A percentile compares a stretch with the other conserved stretches of the same genome.
Conservation (phyloP, 2,329 filamentous ascomycete species). For the Colletotrichum cuscutae region DNA sequence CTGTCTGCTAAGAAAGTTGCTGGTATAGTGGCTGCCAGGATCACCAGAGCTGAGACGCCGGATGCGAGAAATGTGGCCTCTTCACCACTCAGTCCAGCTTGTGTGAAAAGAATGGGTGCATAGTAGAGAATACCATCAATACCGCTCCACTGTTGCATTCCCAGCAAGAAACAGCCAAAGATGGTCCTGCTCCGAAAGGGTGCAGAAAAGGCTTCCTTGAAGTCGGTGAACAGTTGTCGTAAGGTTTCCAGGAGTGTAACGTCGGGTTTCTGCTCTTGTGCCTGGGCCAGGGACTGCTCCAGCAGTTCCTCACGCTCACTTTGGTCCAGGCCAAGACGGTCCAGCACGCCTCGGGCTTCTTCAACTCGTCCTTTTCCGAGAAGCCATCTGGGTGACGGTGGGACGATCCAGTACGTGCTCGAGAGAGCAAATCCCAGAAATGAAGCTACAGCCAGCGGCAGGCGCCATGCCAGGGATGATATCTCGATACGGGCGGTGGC, state of each 20-base stretch:
- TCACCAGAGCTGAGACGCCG: conserved; percentile 66
- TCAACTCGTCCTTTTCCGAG: conserved; percentile 52
- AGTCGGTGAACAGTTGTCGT: conserved; percentile 43
- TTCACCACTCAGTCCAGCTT: conserved; percentile 65
- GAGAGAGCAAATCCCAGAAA: conserved; percentile 46
- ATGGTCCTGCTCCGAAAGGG: conserved; percentile 56
- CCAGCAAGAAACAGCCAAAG: conserved; percentile 67
- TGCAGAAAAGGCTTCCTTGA: conserved; percentile 36
- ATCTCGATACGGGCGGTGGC: conserved; percentile 56
- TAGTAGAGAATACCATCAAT: conserved; percentile 73
- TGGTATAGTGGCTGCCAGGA: conserved; percentile 64
- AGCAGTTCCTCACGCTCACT: conserved; percentile 53
- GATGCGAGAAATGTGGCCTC: conserved; percentile 67
- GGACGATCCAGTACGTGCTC: conserved; percentile 46
- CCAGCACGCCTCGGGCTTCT: conserved; percentile 53
- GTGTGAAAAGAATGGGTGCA: conserved; percentile 67
- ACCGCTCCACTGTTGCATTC: conserved; percentile 67
- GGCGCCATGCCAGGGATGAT: conserved; percentile 64
- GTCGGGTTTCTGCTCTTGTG: conserved; percentile 42
- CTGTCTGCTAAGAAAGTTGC: conserved; percentile 64
- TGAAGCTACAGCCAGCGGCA: conserved; percentile 58
- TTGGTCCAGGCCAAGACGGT: conserved; percentile 55
- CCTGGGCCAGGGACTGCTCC: conserved; percentile 18
- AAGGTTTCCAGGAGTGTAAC: conserved; percentile 41
- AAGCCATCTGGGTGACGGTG: conserved; percentile 68